Conservation (phyloP, 2,329 filamentous ascomycete genomes). For the Venturiaceae sp. region DNA sequence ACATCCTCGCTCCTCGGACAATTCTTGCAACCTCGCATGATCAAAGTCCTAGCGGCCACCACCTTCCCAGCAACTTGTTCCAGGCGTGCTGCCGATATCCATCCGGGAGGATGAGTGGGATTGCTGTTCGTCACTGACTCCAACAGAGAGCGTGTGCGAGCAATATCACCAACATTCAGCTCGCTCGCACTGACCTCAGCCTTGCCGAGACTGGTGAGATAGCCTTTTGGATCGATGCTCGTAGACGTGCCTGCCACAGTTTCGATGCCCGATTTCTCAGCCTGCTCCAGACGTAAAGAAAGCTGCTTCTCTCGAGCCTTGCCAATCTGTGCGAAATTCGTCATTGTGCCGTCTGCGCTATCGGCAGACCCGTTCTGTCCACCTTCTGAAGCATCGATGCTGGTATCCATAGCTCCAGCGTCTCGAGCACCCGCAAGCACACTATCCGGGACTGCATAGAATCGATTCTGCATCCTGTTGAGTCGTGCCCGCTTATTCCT, state of each 20-base stretch:
- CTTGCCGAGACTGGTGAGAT: constrained; percentile 83
- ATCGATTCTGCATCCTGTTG: constrained; percentile 53
- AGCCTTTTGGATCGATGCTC: constrained; percentile 89
- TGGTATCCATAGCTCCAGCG: constrained; percentile 73
- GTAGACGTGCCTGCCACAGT: constrained; percentile 70
- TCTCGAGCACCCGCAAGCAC: constrained; percentile 82
- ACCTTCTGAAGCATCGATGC: constrained; percentile 63
- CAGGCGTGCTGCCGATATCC: constrained; percentile 87
- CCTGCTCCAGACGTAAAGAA: constrained; percentile 86
- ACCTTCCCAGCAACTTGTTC: constrained; percentile 91
- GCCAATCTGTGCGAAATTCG: constrained; percentile 95
- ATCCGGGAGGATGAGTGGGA: constrained; percentile 85
- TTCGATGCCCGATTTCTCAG: constrained; percentile 62
- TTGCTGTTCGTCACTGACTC: constrained; percentile 97
- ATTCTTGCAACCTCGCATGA: constrained; percentile 77
- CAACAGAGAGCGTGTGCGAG: constrained; percentile 82
- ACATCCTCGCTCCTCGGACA: constrained; percentile 92
- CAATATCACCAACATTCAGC: constrained; percentile 85
- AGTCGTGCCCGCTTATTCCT: constrained; percentile 76
- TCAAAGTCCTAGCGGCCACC: constrained; percentile 78
- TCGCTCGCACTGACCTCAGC: constrained; percentile 71
- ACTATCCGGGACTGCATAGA: constrained; percentile 95
- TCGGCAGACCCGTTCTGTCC: constrained; percentile 41
- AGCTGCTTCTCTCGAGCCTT: constrained; percentile 93
- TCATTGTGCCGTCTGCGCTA: constrained; percentile 74